These are phyloP conservation scores for Rostrohypoxylon terebratum DNA, from an alignment of 495 filamentous ascomycete species.

Conservation along the genomic window DNA sequence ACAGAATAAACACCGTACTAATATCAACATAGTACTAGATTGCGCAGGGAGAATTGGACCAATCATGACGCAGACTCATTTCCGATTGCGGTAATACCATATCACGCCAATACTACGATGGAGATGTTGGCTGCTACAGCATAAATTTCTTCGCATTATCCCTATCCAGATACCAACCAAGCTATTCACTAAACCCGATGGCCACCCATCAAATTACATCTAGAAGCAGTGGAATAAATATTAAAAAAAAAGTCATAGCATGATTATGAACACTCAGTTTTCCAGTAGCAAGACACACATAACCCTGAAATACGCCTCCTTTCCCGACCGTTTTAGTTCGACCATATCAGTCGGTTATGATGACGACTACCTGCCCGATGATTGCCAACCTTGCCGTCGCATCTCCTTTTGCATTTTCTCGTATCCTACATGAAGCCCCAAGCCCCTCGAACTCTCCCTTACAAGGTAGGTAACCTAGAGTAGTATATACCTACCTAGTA, in stretches of 20 bases:
- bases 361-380: not conserved
- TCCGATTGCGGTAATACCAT: not conserved
- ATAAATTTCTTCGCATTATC: not conserved
- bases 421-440: slow-evolving; percentile 43
- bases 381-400: not conserved
- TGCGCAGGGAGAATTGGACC: not conserved
- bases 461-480: not conserved
- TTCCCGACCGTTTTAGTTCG: slow-evolving; percentile 1
- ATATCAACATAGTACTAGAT: too few species aligned
- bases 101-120: not conserved
- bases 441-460: slow-evolving; percentile 58
- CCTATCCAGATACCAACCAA: not conserved
- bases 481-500: too few species aligned
- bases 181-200: not conserved
- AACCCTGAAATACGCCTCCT: slow-evolving; percentile 2
- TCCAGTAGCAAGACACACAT: not conserved
- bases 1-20: too few species aligned
- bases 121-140: not conserved
- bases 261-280: not conserved
- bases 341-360: not conserved
- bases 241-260: slow-evolving; percentile 3
- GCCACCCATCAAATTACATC: not conserved
- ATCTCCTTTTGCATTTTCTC: not conserved
- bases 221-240: not conserved
- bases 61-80: not conserved